Conservation (phyloP, 1,284 basidiomycete species). For the Anthracocystis panici-leucophaei region DNA sequence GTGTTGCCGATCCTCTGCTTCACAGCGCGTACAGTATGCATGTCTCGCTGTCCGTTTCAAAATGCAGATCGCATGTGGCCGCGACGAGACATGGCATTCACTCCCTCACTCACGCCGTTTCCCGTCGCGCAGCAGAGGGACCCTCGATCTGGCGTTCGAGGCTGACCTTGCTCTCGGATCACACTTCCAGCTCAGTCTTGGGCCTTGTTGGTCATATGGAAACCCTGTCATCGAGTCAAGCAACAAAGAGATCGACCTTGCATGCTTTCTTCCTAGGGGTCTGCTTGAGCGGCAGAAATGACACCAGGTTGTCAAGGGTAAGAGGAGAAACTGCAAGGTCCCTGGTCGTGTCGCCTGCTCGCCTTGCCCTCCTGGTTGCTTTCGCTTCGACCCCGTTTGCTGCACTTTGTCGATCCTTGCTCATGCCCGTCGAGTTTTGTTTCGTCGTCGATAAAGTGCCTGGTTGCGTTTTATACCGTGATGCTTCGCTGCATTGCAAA, state of each 20-base stretch:
- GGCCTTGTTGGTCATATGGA: not conserved
- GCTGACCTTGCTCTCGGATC: not conserved
- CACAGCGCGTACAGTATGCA: slow-evolving; percentile 3
- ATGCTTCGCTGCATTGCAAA: not conserved
- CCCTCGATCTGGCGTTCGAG: not conserved
- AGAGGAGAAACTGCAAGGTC: slow-evolving; percentile 1
- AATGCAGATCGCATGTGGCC: slow-evolving; percentile 32
- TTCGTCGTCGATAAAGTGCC: not conserved
- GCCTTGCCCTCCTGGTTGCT: not conserved
- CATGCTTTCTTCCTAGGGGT: too few relatives aligned
- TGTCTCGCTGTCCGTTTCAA: slow-evolving; percentile 26
- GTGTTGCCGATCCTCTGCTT: not conserved
- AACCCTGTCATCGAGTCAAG: not conserved
- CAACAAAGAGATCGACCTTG: not conserved
- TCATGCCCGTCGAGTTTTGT: slow-evolving; percentile 11
- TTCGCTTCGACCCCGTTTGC: not conserved
- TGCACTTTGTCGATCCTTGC: slow-evolving; percentile 34
- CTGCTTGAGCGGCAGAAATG: not conserved
- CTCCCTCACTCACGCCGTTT: not conserved
- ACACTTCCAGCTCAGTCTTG: not conserved
- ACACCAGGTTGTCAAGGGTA: not conserved
- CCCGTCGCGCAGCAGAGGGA: not conserved
- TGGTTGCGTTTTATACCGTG: too few relatives aligned
- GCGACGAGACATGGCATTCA: slow-evolving; percentile 2
- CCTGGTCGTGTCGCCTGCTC: not conserved